Conservation (phyloP, 1,284 basidiomycete species). For the Apiotrichum laibachii region DNA sequence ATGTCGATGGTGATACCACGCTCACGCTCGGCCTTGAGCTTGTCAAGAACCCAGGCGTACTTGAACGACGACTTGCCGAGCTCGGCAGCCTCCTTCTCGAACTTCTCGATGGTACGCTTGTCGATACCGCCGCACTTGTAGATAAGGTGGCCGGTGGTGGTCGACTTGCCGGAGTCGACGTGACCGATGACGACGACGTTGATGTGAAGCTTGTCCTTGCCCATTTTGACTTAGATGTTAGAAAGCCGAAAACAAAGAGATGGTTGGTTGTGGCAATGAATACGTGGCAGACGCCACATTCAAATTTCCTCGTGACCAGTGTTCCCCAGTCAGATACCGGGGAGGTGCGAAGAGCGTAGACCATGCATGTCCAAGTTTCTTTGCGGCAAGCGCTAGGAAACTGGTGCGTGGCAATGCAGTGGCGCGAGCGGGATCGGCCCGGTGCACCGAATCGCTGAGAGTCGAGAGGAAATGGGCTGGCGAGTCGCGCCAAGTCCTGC, state of each 20-base stretch:
- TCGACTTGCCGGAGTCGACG: slow-evolving; percentile 73
- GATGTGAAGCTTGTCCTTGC: slow-evolving; percentile 38
- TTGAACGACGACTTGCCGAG: slow-evolving; percentile 98
- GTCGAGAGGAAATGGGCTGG: too few relatives aligned
- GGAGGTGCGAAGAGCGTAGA: too few relatives aligned
- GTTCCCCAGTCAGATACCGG: too few relatives aligned
- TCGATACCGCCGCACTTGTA: slow-evolving; percentile 99
- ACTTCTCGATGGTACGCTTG: slow-evolving; percentile 99
- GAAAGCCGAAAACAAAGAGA: neutral
- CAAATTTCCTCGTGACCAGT: neutral
- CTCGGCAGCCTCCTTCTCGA: slow-evolving; percentile 99
- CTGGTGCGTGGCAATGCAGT: too few relatives aligned
- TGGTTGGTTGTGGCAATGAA: neutral
- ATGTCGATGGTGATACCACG: slow-evolving; percentile 99
- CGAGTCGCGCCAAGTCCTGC: neutral
- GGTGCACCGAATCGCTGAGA: too few relatives aligned
- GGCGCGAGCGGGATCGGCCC: too few relatives aligned
- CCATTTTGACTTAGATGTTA: slow-evolving; percentile 26
- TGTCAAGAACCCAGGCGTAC: slow-evolving; percentile 99
- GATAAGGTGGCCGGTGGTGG: slow-evolving; percentile 99
- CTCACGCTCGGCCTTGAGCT: slow-evolving; percentile 97
- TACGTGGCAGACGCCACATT: neutral
- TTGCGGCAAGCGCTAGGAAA: too few relatives aligned
- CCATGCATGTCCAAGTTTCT: too few relatives aligned
- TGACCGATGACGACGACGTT: slow-evolving; percentile 67